A percentile compares a stretch with the other conserved stretches of the same genome.
Evolutionary conservation across 306 rosid genomes (phyloP).

Genomic region (Casuarina glauca): DNA sequence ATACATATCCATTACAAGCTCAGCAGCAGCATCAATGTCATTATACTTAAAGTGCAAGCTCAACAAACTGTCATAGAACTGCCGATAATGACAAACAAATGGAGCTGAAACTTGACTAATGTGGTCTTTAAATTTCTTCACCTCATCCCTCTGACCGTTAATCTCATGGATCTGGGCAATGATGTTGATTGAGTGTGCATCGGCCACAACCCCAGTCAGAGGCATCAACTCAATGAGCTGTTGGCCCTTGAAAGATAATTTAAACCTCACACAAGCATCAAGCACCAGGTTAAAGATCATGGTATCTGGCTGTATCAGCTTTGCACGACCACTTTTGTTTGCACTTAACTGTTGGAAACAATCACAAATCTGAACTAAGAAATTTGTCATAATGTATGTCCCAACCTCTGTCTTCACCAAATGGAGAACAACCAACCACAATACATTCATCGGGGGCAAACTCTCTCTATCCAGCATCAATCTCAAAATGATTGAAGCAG

Average conservation of each 20-base stretch:
- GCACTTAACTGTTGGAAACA: constrained; percentile 36
- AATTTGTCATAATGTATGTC: constrained; percentile 60
- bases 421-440: constrained; percentile 60
- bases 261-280: constrained; percentile 77
- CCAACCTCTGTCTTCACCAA: constrained; percentile 72
- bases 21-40: constrained; percentile 63
- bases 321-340: constrained; percentile 35
- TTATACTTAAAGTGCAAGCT: constrained; percentile 79
- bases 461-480: constrained; percentile 49
- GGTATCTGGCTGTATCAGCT: constrained; percentile 48
- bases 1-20: constrained; percentile 65
- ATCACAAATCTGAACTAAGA: constrained; percentile 59
- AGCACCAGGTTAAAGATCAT: constrained; percentile 75
- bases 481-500: constrained; percentile 50
- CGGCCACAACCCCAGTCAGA: constrained; percentile 51
- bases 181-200: constrained; percentile 63
- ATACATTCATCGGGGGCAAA: constrained; percentile 54
- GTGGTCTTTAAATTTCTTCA: constrained; percentile 53
- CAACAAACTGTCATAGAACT: constrained; percentile 77
- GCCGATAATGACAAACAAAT: constrained; percentile 52
- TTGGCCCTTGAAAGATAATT: constrained; percentile 61
- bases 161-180: constrained; percentile 68
- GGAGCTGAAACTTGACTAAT: constrained; percentile 51
- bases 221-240: constrained; percentile 62
- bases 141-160: constrained; percentile 78